phyloP scores from a whole-genome alignment of 129 eudicot species.

The Helianthus annuus region DNA sequence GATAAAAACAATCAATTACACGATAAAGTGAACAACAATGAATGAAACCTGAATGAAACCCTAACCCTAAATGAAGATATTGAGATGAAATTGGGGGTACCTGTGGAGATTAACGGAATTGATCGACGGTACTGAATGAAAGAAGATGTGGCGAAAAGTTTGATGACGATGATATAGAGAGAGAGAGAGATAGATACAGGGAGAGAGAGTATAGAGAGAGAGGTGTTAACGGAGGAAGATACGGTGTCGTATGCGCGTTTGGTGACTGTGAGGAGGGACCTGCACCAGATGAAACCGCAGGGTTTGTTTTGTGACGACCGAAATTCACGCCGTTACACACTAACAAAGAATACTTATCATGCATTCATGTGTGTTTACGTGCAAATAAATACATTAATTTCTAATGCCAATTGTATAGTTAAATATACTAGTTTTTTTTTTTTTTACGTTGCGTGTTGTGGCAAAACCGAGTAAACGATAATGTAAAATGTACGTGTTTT shows the following conservation, averaged over 20 bases:
- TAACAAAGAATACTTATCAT: too few species aligned
- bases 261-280: slow-evolving; percentile 31
- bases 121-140: slow-evolving; percentile 24
- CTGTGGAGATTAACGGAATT: slow-evolving; percentile 51
- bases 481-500: too few species aligned
- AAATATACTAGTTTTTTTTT: too few species aligned
- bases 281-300: slow-evolving; percentile 50
- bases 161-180: slow-evolving; percentile 19
- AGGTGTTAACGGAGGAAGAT: slow-evolving; percentile 35
- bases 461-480: too few species aligned
- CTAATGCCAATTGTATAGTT: too few species aligned
- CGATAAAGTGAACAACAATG: not conserved
- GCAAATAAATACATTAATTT: too few species aligned
- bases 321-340: slow-evolving; percentile 34
- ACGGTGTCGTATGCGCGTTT: slow-evolving; percentile 42
- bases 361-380: too few species aligned
- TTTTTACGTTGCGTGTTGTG: too few species aligned
- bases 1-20: not conserved
- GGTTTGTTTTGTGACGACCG: slow-evolving; percentile 24
- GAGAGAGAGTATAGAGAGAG: not conserved
- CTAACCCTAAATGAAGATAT: slow-evolving; percentile 40
- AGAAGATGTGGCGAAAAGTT: slow-evolving; percentile 13
- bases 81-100: slow-evolving; percentile 45
- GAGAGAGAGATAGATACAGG: not conserved
- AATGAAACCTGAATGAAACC: slow-evolving; percentile 38